phyloP scores from a whole-genome alignment of 805 yeast genomes.

The Millerozyma miso region DNA sequence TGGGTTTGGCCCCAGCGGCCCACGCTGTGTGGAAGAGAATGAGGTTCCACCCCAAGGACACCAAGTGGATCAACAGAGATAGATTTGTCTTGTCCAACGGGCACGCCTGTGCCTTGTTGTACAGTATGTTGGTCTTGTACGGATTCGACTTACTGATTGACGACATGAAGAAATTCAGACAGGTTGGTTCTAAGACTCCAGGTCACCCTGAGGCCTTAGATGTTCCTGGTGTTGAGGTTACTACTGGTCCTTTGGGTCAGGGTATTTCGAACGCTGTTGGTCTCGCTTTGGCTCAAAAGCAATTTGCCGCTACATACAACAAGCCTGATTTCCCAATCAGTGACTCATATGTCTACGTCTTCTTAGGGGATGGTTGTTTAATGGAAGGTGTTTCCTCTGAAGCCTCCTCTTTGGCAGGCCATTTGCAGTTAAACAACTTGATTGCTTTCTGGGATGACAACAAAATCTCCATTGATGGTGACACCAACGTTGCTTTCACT shows the following conservation, averaged over 20 bases:
- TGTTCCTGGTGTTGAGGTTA: constrained; percentile 90
- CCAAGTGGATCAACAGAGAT: constrained; percentile 91
- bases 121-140: constrained; percentile 77
- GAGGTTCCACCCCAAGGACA: constrained; percentile 87
- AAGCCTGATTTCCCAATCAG: constrained; percentile 74
- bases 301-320: constrained; percentile 89
- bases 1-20: constrained; percentile 96
- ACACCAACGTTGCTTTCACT: constrained; percentile 83
- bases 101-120: constrained; percentile 89
- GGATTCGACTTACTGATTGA: constrained; percentile 81
- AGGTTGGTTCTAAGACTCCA: constrained; percentile 84
- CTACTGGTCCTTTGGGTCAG: constrained; percentile 99
- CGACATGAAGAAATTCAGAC: constrained; percentile 88
- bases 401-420: constrained; percentile 94
- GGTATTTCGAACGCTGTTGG: constrained; percentile 97
- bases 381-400: constrained; percentile 97
- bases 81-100: constrained; percentile 95
- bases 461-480: constrained; percentile 95
- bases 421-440: constrained; percentile 86
- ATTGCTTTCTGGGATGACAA: constrained; percentile 96
- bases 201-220: constrained; percentile 92
- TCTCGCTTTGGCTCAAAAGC: constrained; percentile 89
- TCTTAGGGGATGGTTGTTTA: constrained; percentile 97
- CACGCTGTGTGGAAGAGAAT: constrained; percentile 79
- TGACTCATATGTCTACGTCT: constrained; percentile 70